Conservation (phyloP, 2,329 filamentous ascomycete genomes). For the Aspergillus sp. region DNA sequence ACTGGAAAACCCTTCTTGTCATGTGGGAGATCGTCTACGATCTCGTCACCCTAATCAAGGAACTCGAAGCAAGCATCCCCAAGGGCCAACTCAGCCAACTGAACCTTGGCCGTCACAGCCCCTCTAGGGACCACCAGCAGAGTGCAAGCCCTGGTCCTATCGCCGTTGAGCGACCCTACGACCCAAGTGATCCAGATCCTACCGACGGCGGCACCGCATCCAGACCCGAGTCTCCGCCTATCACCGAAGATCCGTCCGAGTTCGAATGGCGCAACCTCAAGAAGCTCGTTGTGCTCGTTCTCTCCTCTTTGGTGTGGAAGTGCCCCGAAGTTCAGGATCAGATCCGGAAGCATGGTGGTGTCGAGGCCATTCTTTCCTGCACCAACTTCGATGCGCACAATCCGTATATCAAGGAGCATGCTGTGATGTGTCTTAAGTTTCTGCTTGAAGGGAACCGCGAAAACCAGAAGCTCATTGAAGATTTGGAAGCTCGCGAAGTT, state of each 20-base stretch:
- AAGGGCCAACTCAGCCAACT: conserved; percentile 67
- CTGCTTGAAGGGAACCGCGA: conserved; percentile 53
- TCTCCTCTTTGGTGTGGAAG: conserved; percentile 86
- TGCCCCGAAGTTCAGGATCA: conserved; percentile 82
- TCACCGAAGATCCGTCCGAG: conserved; percentile 62
- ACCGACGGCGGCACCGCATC: conserved; percentile 44
- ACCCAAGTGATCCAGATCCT: conserved; percentile 44
- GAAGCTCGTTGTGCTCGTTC: conserved; percentile 85
- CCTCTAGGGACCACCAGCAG: conserved; percentile 30
- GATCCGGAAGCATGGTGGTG: conserved; percentile 79
- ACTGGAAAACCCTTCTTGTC: conserved; percentile 80
- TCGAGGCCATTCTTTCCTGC: conserved; percentile 84
- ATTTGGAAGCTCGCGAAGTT: conserved; percentile 47
- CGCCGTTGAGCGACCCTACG: conserved; percentile 67
- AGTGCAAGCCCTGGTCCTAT: conserved; percentile 39
- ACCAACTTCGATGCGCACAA: conserved; percentile 92
- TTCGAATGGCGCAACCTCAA: conserved; percentile 83
- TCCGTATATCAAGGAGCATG: conserved; percentile 88
- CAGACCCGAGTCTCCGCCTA: conserved; percentile 47
- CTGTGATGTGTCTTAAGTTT: conserved; percentile 83
- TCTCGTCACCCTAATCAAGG: conserved; percentile 80
- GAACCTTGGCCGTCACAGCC: conserved; percentile 31
- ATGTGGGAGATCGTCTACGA: conserved; percentile 92
- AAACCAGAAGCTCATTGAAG: conserved; percentile 55
- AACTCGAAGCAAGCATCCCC: conserved; percentile 82